A percentile compares a stretch with the other conserved stretches of the same genome.
These are phyloP conservation scores for Dactylellina haptotyla DNA, from an alignment of 2,329 filamentous ascomycete species.

Conservation along the genomic window DNA sequence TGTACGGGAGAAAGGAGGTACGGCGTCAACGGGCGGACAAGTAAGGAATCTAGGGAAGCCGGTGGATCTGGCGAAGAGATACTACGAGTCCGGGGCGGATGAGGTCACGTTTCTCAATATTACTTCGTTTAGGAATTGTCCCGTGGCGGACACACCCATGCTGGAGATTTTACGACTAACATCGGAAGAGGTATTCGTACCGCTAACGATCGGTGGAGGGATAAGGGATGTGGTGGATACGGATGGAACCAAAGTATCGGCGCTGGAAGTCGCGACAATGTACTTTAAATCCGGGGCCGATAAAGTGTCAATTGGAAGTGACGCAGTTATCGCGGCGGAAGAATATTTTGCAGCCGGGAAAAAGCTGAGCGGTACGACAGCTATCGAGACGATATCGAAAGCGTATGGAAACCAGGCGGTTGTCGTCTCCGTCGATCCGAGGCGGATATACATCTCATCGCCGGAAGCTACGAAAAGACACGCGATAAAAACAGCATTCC, in stretches of 20 bases:
- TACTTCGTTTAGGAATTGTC: constrained; percentile 95
- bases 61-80: constrained; percentile 89
- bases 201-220: constrained; percentile 92
- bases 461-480: constrained; percentile 77
- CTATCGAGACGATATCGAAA: constrained; percentile 92
- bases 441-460: constrained; percentile 81
- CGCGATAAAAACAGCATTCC: constrained; percentile 75
- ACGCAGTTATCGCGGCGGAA: constrained; percentile 91
- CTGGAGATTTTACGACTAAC: constrained; percentile 88
- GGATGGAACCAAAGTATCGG: constrained; percentile 85
- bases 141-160: constrained; percentile 92
- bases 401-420: constrained; percentile 98
- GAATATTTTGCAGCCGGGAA: constrained; percentile 76
- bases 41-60: constrained; percentile 97
- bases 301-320: constrained; percentile 95
- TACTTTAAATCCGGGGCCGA: constrained; percentile 98
- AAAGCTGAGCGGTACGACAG: constrained; percentile 79
- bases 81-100: constrained; percentile 96
- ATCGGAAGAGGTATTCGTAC: constrained; percentile 92
- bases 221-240: constrained; percentile 92
- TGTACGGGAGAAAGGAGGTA: constrained; percentile 82
- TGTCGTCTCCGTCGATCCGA: constrained; percentile 93
- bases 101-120: constrained; percentile 99
- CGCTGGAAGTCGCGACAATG: constrained; percentile 91
- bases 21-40: constrained; percentile 61